Percentiles rank a stretch among this genome's conserved stretches.
These are phyloP conservation scores for Candida sakaeoensis DNA, from an alignment of 805 yeast species.

Conservation along the genomic window DNA sequence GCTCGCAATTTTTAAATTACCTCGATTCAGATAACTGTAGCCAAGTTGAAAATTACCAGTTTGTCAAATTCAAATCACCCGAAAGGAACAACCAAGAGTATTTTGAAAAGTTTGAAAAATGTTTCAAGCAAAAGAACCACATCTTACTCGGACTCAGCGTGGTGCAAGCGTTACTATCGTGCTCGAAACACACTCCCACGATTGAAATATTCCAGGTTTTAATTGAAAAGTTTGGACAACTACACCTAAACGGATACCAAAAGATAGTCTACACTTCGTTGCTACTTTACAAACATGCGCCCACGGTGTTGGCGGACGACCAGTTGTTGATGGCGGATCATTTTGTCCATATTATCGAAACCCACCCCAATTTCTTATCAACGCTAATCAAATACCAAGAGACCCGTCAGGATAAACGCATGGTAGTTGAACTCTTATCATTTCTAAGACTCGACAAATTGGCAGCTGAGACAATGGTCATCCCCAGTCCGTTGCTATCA, in stretches of 20 bases:
- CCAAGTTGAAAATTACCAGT: conserved; percentile 14
- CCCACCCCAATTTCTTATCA: conserved; percentile 26
- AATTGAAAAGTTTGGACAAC: conserved; percentile 21
- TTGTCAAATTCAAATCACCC: conserved; percentile 12
- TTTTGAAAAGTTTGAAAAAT: conserved; percentile 14
- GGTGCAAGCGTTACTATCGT: conserved; percentile 10
- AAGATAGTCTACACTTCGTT: conserved; percentile 24
- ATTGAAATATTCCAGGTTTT: conserved; percentile 20
- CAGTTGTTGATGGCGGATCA: conserved; percentile 17
- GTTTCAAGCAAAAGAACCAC: conserved; percentile 18
- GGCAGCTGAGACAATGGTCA: conserved; percentile 19
- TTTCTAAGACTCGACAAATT: conserved; percentile 25
- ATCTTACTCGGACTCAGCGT: conserved; percentile 12
- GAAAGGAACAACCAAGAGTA: conserved; percentile 19
- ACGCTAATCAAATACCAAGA: conserved; percentile 25
- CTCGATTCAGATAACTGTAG: conserved; percentile 25
- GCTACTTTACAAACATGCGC: conserved; percentile 18
- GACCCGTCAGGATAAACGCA: conserved; percentile 14
- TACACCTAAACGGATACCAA: conserved; percentile 22
- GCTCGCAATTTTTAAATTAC: conserved; percentile 31
- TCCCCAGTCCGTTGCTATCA: conserved; percentile 18
- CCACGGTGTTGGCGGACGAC: conserved; percentile 19
- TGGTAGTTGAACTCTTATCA: conserved; percentile 23
- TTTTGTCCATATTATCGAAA: conserved; percentile 22
- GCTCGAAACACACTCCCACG: conserved; percentile 21